Percentiles rank a stretch among this genome's conserved stretches.
These are phyloP conservation scores for Eucalyptus grandis DNA, from an alignment of 345 rosid genomes.

Conservation along the genomic window DNA sequence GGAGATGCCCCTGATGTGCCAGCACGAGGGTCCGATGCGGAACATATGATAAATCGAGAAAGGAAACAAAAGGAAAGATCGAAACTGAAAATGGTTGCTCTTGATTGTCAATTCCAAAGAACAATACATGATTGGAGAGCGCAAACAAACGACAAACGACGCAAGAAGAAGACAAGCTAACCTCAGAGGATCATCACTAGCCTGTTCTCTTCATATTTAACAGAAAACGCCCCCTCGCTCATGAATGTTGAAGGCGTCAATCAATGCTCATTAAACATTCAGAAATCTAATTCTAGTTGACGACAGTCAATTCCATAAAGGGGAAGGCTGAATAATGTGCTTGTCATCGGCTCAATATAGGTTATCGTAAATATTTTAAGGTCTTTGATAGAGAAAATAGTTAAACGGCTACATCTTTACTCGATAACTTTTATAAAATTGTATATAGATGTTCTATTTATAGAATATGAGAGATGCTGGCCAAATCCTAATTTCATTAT, in stretches of 20 bases:
- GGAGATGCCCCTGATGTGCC: not conserved
- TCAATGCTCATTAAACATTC: not conserved
- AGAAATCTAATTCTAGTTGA: not conserved
- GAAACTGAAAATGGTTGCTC: not conserved
- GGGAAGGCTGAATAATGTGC: not conserved
- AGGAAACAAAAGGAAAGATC: not conserved
- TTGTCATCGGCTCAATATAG: no score
- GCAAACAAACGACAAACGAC: not conserved
- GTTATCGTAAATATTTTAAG: no score
- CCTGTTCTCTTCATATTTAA: not conserved
- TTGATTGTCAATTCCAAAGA: not conserved
- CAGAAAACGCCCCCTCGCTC: not conserved
- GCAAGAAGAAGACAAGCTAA: not conserved
- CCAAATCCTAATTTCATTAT: not conserved
- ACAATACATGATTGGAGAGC: not conserved
- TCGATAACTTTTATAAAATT: no score
- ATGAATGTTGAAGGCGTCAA: not conserved
- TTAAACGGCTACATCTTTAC: not conserved
- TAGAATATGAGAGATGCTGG: not conserved
- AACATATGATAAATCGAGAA: not conserved
- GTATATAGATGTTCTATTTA: not conserved
- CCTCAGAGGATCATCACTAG: not conserved
- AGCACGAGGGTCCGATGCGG: accelerated
- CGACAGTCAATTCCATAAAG: not conserved
- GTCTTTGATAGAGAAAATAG: no score